Percentiles rank a stretch among this genome's conserved stretches.
These are phyloP conservation scores for Acrodontium crateriforme DNA, from an alignment of 2,329 filamentous ascomycete genomes.

Conservation along the genomic window DNA sequence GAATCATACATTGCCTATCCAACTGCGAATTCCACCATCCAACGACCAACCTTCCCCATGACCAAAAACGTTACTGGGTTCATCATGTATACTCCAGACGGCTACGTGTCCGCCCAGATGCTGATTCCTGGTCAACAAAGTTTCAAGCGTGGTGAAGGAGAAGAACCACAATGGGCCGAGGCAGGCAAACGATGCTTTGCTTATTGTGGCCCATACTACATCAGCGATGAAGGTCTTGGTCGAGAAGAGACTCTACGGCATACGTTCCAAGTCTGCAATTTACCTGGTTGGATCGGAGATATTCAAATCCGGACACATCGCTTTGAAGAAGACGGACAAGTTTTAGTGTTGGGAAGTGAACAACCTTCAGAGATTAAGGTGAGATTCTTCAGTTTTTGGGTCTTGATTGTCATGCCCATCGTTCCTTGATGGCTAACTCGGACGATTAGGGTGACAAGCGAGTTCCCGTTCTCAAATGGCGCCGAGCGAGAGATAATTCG, in stretches of 20 bases:
- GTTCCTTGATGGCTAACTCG: not conserved
- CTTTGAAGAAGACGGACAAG: constrained; percentile 25
- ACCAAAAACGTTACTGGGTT: constrained; percentile 24
- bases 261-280: constrained; percentile 24
- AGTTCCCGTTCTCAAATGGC: constrained; percentile 24
- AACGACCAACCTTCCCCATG: constrained; percentile 24
- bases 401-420: not conserved
- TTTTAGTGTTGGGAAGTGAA: constrained; percentile 22
- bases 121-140: constrained; percentile 24
- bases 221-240: constrained; percentile 21
- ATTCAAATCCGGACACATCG: constrained; percentile 23
- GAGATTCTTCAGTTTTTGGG: constrained; percentile 2
- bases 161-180: constrained; percentile 26
- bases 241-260: constrained; percentile 22
- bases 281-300: constrained; percentile 26
- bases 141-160: constrained; percentile 24
- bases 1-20: constrained; percentile 27
- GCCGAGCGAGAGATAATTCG: constrained; percentile 20
- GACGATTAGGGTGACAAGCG: constrained; percentile 22
- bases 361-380: constrained; percentile 27
- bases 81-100: constrained; percentile 26
- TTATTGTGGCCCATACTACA: constrained; percentile 26
- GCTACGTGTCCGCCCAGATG: constrained; percentile 27
- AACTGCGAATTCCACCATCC: constrained; percentile 20
- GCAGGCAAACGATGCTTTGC: constrained; percentile 24